Evolutionary conservation across 805 yeast genomes (phyloP), one percentile per base, ranked within the genome.

Genomic region (Saturnispora gosingensis): DNA sequence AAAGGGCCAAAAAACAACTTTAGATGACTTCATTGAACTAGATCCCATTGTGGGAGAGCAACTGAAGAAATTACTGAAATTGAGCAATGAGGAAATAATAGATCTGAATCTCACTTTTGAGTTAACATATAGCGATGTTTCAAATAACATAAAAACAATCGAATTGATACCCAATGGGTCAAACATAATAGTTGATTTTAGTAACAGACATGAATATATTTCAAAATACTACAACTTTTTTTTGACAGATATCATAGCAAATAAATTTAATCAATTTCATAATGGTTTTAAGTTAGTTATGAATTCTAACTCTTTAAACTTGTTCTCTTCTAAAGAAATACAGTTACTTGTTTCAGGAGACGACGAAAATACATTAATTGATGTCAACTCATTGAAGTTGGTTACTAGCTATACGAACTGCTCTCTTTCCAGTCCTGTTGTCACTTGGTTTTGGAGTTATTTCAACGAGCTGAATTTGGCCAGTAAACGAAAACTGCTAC

Each of bases 381-480:
- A 91, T 61, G 72, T 82, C 3, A 78, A 73, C 3, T 75, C 83
- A 5, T 67, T 93, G 51, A 75, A 79, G 52, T 76, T 89, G 0
- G 81, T 89, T 0, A 84, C 97, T 0, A 80, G 76, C 54, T 93
- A 90, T 64, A 67, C 66, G 18, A 88, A 90, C 10, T 88, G 90
- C 75, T 68, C 68, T 13, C 57, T 63, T 1, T 57, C 45, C 2
- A 61, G 59, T 28, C n/a, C 18, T 7, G 68, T 82, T 0, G 74
- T 89, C 4, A 52, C 59, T 24, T 93, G 98, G 98, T 88, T 91
- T 62, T 91, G 99, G 98, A 82, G 83, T 16, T 80, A 80, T 63
- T 75, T 87, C 58, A 71, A 70, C n/a, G 59, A 67, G 10, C 63
- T 82, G 49, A 61, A 68, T 1, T 67, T 67, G 35, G 59, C 53